Evolutionary conservation across 139 green algal species (phyloP), one percentile per base, ranked within the genome.

Genomic region (Micractinium conductrix): DNA sequence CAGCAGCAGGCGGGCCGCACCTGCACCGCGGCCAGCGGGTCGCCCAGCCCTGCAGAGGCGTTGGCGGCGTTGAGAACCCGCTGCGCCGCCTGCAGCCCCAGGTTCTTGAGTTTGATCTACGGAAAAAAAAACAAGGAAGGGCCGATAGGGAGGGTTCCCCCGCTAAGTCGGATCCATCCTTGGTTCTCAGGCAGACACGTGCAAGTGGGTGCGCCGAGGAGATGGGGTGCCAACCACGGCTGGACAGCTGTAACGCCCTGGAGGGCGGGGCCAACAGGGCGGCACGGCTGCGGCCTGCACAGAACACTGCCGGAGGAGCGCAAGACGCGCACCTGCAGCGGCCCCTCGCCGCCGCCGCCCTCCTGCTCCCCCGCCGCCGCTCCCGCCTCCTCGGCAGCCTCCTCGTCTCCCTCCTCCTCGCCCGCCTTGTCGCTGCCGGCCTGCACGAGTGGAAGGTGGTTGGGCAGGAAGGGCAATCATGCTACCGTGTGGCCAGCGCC

Each of bases 41-140:
- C 94, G 78, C n/a, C 22, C 62, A 16, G 53, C 21, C n/a, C 53
- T 0, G 60, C 60, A 6, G n/a, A n/a, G 53, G 19, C 53, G 53
- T 14, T 17, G 16, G 60, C 65, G 2, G 94, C 89, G n/a, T 86
- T 69, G 33, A 85, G 72, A 0, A 98, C 91, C 33, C 92, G 88
- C 87, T 97, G 93, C 35, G 90, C 81, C 2, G 96, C 96, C 86
- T 98, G 95, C 8, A 99, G 74, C 1, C 96, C 96, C 35, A 98
- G 75, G 69, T 98, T 92, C 45, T 95, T 94, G 38, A 99, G 81
- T 44, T 98, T 76, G 30, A 55, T 53, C 79, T 75, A 74, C 78
- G 48, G 48, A 10, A 58, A 58, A 58, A 58, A 14, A 58, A 58
- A 22, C 12, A 58, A 58, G 12, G 12, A 58, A 58, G 48, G 48